Evolutionary conservation across 192 early-diverging fungal species (phyloP).

Genomic region (Funneliformis geosporum): DNA sequence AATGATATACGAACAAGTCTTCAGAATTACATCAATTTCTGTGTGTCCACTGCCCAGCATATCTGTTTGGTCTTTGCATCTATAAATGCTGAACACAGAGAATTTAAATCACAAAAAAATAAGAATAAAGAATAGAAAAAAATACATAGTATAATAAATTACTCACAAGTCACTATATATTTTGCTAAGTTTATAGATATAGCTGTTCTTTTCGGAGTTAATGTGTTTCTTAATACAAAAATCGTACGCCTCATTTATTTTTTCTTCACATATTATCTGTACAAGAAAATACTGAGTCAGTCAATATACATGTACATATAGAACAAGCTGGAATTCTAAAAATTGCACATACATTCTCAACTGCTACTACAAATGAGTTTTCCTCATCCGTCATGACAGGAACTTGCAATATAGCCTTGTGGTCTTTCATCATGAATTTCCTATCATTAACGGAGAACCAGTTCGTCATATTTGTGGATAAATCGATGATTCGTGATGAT

Average conservation of each 20-base stretch:
- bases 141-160: conserved; percentile 24
- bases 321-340: conserved; percentile 15
- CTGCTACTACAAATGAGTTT: conserved; percentile 22
- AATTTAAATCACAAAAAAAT: conserved; percentile 30
- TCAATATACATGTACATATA: conserved; percentile 11
- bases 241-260: conserved; percentile 13
- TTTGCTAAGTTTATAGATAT: conserved; percentile 29
- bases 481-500: conserved; percentile 31
- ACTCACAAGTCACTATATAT: conserved; percentile 32
- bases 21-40: conserved; percentile 34
- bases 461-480: conserved; percentile 19
- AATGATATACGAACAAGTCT: conserved; percentile 34
- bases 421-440: conserved; percentile 29
- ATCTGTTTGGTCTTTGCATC: conserved; percentile 20
- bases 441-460: conserved; percentile 29
- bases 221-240: conserved; percentile 24
- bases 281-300: conserved; percentile 28
- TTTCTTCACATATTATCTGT: conserved; percentile 22
- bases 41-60: conserved; percentile 23
- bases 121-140: conserved; percentile 30
- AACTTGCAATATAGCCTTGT: conserved; percentile 27
- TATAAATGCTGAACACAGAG: conserved; percentile 25
- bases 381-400: conserved; percentile 2
- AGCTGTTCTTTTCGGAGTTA: conserved; percentile 31
- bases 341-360: conserved; percentile 25